phyloP scores from a whole-genome alignment of 2,329 filamentous ascomycete genomes.

The Talaromyces sp. region DNA sequence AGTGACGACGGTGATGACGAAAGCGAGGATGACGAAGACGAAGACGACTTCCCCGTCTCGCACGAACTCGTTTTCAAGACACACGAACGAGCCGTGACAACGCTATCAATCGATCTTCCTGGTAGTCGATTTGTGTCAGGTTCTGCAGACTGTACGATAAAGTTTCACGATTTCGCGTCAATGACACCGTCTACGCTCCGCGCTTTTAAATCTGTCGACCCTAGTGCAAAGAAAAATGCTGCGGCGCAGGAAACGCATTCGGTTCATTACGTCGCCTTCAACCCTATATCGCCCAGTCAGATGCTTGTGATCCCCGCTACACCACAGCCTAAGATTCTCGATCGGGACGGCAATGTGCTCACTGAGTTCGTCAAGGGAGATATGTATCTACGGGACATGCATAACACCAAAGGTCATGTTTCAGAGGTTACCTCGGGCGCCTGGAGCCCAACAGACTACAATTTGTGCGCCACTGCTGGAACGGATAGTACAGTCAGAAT shows the following conservation, averaged over 20 bases:
- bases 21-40: conserved; percentile 63
- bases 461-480: conserved; percentile 82
- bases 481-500: conserved; percentile 94
- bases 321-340: conserved; percentile 84
- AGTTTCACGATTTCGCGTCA: conserved; percentile 89
- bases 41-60: conserved; percentile 85
- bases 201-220: conserved; percentile 89
- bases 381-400: conserved; percentile 96
- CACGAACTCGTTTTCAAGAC: conserved; percentile 92
- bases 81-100: conserved; percentile 82
- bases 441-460: conserved; percentile 85
- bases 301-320: conserved; percentile 86
- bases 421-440: conserved; percentile 84
- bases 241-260: conserved; percentile 78
- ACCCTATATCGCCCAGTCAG: conserved; percentile 70
- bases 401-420: conserved; percentile 95
- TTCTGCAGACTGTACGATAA: conserved; percentile 84
- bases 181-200: conserved; percentile 94
- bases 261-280: conserved; percentile 82
- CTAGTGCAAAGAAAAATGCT: conserved; percentile 69
- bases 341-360: conserved; percentile 78
- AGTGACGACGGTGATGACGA: conserved; percentile 53
- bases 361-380: conserved; percentile 94
- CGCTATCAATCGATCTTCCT: conserved; percentile 76
- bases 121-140: conserved; percentile 84